Evolutionary conservation across 176 grass and related monocot species (phyloP).

Genomic region (Oryza glaberrima): DNA sequence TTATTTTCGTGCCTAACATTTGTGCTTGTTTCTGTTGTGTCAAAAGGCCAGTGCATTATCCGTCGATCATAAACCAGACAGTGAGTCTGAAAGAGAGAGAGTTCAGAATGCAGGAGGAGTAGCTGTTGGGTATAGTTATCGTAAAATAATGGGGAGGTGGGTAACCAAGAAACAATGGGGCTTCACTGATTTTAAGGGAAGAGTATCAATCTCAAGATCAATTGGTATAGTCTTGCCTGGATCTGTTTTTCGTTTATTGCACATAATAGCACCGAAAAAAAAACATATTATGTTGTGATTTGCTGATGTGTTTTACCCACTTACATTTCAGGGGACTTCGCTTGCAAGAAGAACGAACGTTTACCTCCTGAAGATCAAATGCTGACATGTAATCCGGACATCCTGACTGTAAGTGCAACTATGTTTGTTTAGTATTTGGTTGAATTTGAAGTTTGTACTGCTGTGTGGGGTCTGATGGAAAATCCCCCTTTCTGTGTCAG

Average conservation of each 20-base stretch:
- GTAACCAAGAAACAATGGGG: too few species aligned
- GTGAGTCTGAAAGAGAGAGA: not conserved
- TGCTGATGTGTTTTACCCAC: not conserved
- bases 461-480: not conserved
- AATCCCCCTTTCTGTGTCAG: conserved; percentile 22
- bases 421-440: not conserved
- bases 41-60: conserved; percentile 32
- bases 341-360: not conserved
- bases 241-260: not conserved
- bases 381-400: conserved; percentile 29
- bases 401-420: conserved; percentile 27
- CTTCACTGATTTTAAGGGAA: not conserved
- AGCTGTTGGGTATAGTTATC: not conserved
- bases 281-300: not conserved
- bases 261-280: not conserved
- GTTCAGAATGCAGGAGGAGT: conserved; percentile 36
- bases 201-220: not conserved
- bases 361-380: conserved; percentile 4
- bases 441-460: not conserved
- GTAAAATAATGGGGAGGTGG: too few species aligned
- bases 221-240: conserved; percentile 9
- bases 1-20: conserved; percentile 18
- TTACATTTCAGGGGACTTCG: conserved; percentile 23
- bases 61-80: conserved; percentile 28
- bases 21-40: conserved; percentile 19